phyloP scores from a whole-genome alignment of 176 grass and related monocot genomes.

The Phyllostachys edulis region DNA sequence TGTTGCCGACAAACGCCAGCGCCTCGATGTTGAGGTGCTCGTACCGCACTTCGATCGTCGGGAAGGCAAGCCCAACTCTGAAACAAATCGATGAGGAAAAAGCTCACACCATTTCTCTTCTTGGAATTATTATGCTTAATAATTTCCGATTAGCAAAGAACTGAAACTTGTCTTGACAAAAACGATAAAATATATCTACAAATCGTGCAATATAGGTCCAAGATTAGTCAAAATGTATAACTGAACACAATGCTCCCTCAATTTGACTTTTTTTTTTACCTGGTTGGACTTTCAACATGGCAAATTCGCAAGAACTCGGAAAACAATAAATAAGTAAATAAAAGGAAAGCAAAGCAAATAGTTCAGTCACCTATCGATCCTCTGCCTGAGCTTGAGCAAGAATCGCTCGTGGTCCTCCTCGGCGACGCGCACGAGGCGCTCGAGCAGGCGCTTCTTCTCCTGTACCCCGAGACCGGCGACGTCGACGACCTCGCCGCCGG shows the following conservation, averaged over 20 bases:
- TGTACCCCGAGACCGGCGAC: constrained; percentile 42
- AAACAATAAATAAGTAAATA: background rate
- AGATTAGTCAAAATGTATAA: background rate
- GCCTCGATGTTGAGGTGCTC: constrained; percentile 60
- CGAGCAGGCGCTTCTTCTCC: constrained; percentile 41
- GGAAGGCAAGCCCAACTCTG: constrained; percentile 62
- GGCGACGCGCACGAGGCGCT: constrained; percentile 54
- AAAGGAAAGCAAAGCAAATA: background rate
- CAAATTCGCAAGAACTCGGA: background rate
- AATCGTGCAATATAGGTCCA: too few relatives aligned
- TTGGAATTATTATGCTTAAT: background rate
- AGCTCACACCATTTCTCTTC: background rate
- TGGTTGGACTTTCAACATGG: background rate
- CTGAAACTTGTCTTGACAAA: background rate
- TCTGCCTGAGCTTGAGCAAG: constrained; percentile 54
- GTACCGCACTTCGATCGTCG: constrained; percentile 55
- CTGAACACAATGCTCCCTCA: background rate
- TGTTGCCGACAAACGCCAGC: constrained; percentile 44
- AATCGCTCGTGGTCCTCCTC: constrained; percentile 67
- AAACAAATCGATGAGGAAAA: background rate
- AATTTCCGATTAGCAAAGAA: background rate
- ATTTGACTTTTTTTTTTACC: background rate
- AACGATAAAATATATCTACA: background rate
- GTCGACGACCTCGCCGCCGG: constrained; percentile 32
- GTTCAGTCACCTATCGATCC: constrained; percentile 36